Percentiles rank a stretch among this genome's conserved stretches.
Conservation (phyloP, 331 rosid species). For the Quercus tomentella region DNA sequence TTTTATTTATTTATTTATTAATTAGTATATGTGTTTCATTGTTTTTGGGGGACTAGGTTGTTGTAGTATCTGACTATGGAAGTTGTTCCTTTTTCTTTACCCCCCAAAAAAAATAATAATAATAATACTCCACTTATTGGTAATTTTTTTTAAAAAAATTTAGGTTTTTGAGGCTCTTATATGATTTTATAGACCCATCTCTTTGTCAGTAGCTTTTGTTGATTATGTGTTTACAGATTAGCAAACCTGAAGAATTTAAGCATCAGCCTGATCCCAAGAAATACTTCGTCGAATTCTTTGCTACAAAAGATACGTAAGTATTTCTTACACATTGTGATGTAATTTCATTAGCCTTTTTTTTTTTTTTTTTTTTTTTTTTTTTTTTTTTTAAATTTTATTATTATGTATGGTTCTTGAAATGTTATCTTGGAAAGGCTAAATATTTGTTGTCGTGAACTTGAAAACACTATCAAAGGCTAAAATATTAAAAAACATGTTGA, state of each 20-base stretch:
- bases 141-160: neutral
- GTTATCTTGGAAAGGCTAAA: too few relatives aligned
- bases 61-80: too few relatives aligned
- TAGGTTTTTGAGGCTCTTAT: neutral
- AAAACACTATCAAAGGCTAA: neutral
- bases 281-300: slow-evolving; percentile 88
- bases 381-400: too few relatives aligned
- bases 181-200: too few relatives aligned
- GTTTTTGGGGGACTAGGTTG: too few relatives aligned
- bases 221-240: slow-evolving; percentile 59
- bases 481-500: too few relatives aligned
- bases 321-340: neutral
- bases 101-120: too few relatives aligned
- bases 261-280: slow-evolving; percentile 87
- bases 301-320: slow-evolving; percentile 89
- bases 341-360: neutral
- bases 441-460: neutral
- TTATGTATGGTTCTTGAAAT: too few relatives aligned
- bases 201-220: slow-evolving; percentile 13
- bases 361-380: too few relatives aligned
- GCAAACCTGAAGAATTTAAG: slow-evolving; percentile 93
- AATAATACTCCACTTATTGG: too few relatives aligned
- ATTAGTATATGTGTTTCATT: too few relatives aligned
- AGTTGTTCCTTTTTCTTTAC: too few relatives aligned
- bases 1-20: neutral